Evolutionary conservation across 352 stramenopile species (phyloP).

Genomic region (Pythium aristosporum): DNA sequence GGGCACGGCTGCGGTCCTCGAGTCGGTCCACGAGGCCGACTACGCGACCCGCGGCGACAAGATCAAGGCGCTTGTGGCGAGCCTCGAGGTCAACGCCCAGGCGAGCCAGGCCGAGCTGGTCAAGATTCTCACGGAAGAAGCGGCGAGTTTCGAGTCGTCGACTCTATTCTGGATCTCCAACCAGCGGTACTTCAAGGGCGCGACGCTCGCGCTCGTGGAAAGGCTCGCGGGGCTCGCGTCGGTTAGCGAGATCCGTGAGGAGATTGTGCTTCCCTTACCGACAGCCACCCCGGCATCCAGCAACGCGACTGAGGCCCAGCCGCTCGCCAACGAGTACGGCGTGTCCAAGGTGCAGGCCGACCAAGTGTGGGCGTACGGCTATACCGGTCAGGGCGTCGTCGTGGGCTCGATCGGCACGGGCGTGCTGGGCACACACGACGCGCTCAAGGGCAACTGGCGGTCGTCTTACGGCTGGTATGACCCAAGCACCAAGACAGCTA

Average conservation of each 20-base stretch:
- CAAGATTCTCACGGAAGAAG: slow-evolving; percentile 9
- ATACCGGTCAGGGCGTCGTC: slow-evolving; percentile 18
- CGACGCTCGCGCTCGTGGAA: slow-evolving; percentile 9
- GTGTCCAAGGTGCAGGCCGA: slow-evolving; percentile 14
- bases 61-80: neutral
- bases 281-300: no score
- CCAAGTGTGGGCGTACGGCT: slow-evolving; percentile 19
- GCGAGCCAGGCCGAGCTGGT: neutral
- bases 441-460: slow-evolving; percentile 11
- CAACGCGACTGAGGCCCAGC: neutral
- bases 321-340: slow-evolving; percentile 17
- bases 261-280: neutral
- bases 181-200: slow-evolving; percentile 13
- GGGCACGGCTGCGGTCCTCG: neutral
- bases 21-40: slow-evolving; percentile 3
- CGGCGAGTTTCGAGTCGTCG: neutral
- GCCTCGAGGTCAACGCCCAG: slow-evolving; percentile 5
- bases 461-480: slow-evolving; percentile 21
- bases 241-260: slow-evolving; percentile 8
- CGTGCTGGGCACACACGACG: slow-evolving; percentile 21
- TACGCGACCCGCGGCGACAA: slow-evolving; percentile 8
- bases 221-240: slow-evolving; percentile 17
- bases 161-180: slow-evolving; percentile 20
- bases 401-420: slow-evolving; percentile 28
- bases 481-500: slow-evolving; percentile 12